Conservation (phyloP, 2,329 filamentous ascomycete genomes). For the Aspergillus sp. region DNA sequence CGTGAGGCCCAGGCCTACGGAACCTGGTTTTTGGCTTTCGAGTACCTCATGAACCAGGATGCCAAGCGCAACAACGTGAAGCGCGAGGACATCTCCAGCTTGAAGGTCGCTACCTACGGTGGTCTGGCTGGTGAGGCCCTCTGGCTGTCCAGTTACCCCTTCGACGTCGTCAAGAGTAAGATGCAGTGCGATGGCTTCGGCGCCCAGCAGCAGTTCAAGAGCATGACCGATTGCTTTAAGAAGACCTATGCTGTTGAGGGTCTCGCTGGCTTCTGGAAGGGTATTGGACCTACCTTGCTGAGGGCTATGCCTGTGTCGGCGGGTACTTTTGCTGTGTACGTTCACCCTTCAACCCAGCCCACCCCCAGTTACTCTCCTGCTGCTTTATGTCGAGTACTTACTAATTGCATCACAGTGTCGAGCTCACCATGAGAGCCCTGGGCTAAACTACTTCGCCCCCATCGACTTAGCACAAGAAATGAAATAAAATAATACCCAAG, state of each 20-base stretch:
- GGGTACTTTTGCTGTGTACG: constrained; percentile 86
- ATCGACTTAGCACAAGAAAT: neutral
- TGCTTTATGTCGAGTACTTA: neutral
- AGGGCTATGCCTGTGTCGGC: constrained; percentile 97
- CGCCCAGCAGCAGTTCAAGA: constrained; percentile 67
- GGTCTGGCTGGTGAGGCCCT: constrained; percentile 91
- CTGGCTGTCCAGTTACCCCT: constrained; percentile 91
- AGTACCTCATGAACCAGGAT: constrained; percentile 94
- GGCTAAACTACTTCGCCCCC: constrained; percentile 30
- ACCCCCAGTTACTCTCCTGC: neutral
- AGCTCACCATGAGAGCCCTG: constrained; percentile 50
- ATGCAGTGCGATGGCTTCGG: constrained; percentile 98
- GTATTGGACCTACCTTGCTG: constrained; percentile 83
- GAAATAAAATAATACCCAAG: neutral
- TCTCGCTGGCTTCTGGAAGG: constrained; percentile 86
- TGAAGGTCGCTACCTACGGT: constrained; percentile 89
- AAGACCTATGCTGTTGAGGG: constrained; percentile 81
- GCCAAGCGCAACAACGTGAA: constrained; percentile 73
- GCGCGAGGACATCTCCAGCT: constrained; percentile 75
- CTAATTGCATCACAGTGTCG: constrained; percentile 38
- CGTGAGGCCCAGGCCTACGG: constrained; percentile 95
- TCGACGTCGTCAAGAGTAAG: constrained; percentile 98
- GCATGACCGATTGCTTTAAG: constrained; percentile 85
- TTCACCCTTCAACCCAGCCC: constrained; percentile 20
- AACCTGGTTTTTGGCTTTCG: constrained; percentile 91